These are phyloP conservation scores for Dentipellis fragilis DNA, from an alignment of 768 basidiomycete species.

Conservation along the genomic window DNA sequence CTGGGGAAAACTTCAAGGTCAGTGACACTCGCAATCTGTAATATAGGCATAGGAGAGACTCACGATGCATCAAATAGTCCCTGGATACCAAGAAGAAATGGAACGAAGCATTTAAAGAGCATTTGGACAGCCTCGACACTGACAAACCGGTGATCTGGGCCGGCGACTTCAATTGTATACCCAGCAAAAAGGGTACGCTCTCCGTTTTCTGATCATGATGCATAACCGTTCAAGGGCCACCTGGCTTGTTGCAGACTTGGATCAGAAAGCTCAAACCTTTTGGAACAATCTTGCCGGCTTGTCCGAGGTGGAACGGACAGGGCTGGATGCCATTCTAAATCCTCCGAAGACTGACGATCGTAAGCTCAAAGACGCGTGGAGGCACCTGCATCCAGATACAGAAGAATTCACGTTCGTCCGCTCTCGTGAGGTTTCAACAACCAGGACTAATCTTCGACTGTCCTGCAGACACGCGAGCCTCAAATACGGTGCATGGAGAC, in stretches of 20 bases:
- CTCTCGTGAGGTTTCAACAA: neutral
- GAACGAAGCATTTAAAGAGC: neutral
- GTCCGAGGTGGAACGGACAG: neutral
- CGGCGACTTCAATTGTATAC: neutral
- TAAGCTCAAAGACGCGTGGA: neutral
- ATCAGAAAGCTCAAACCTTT: neutral
- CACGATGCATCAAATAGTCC: neutral
- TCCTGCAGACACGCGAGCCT: neutral
- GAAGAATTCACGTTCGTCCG: neutral
- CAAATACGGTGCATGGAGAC: neutral
- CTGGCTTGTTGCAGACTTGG: neutral
- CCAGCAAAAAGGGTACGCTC: neutral
- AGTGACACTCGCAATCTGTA: neutral
- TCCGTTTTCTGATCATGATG: neutral
- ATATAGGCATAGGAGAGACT: neutral
- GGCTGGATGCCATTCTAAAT: neutral
- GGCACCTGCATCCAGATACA: neutral
- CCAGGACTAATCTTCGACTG: neutral
- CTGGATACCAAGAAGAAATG: neutral
- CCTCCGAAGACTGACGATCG: neutral
- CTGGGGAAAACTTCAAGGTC: neutral
- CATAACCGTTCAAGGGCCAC: no score
- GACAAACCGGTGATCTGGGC: neutral
- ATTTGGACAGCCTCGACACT: neutral
- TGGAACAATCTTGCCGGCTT: neutral